phyloP scores from a whole-genome alignment of 1,139 yeast genomes.

The Arxiozyma telluris region DNA sequence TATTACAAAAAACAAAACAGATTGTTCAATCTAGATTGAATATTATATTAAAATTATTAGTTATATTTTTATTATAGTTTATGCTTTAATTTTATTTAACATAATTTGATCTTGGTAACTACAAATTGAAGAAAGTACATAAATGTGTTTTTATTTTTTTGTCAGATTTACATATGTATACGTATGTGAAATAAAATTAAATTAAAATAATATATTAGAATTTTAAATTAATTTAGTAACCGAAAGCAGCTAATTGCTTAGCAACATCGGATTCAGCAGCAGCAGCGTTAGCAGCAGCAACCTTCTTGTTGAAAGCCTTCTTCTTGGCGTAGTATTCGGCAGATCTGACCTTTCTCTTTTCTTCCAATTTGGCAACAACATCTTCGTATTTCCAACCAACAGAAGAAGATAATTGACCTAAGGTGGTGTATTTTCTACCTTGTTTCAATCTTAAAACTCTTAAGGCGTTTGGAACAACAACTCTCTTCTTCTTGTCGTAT shows the following conservation, averaged over 20 bases:
- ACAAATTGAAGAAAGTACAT: constrained; percentile 1
- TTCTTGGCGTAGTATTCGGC: constrained; percentile 99
- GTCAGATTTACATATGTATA: constrained; percentile 4
- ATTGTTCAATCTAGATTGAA: too few relatives aligned
- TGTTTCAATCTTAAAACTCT: constrained; percentile 99
- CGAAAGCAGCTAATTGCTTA: constrained; percentile 73
- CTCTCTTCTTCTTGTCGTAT: constrained; percentile 99
- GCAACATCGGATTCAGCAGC: constrained; percentile 64
- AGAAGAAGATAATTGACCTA: constrained; percentile 90
- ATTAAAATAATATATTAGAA: background rate
- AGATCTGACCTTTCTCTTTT: constrained; percentile 98
- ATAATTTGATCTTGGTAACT: constrained; percentile 1
- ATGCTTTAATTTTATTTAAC: background rate
- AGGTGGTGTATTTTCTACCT: constrained; percentile 99
- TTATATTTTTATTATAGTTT: background rate
- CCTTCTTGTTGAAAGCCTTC: constrained; percentile 92
- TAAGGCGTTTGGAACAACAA: constrained; percentile 99
- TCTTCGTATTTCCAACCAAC: constrained; percentile 99
- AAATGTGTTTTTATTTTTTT: background rate
- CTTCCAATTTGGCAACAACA: constrained; percentile 95
- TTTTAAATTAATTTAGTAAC: constrained; percentile 51
- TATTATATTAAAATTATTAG: too few relatives aligned
- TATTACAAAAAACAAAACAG: too few relatives aligned
- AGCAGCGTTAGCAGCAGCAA: constrained; percentile 74
- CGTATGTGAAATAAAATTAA: constrained; percentile 5